Base-by-base conservation (phyloP, 1,139 yeast species). In the Entelexis sorbosivorans region DNA sequence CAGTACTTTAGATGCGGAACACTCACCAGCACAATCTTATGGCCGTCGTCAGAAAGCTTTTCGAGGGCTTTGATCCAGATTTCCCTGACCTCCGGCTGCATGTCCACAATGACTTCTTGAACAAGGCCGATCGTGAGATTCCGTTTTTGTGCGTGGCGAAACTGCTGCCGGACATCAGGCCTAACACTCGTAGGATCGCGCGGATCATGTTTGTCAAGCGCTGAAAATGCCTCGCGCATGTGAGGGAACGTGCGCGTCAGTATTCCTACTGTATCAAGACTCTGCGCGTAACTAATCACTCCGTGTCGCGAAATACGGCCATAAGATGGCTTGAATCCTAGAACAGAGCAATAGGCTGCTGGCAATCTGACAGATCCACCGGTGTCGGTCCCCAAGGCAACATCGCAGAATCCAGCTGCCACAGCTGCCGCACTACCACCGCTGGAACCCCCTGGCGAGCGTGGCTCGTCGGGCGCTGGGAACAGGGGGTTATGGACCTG, bases 341-440 rank as follows among this genome's bases (percentile, higher is more conserved):
- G 69, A 0, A 83, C 74, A 0, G 87, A 85, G 60, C 94, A 82
- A 66, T 83, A 86, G 22, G 95, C 81, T 1, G 95, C 94, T 0
- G 99, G 99, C 22, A 84, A 71, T 54, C 99, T 72, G 0, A 91
- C 87, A 0, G 96, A 87, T 0, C 99, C 99, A 4, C 99, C 99
- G 0, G 99, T 91, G 62, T 91, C 99, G 0, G 97, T 85, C 0
- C 98, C 99, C 40, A 93, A 66, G 1, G 86, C 75, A 19, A 67
- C 80, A 61, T 82, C 85, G 29, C 80, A 83, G 59, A 79, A 63
- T 0, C 70, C 80, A 0, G 81, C 77, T 1, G 61, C 58, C 1
- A 89, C 95, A 0, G 94, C 84, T 1, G 95, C 95, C 0, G 97
- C 97, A 46, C 94, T 78, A 0, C 98, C 98, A 11, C 97, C 96